Base-by-base conservation (phyloP, 495 filamentous ascomycete species). In the Tuber melanosporum region DNA sequence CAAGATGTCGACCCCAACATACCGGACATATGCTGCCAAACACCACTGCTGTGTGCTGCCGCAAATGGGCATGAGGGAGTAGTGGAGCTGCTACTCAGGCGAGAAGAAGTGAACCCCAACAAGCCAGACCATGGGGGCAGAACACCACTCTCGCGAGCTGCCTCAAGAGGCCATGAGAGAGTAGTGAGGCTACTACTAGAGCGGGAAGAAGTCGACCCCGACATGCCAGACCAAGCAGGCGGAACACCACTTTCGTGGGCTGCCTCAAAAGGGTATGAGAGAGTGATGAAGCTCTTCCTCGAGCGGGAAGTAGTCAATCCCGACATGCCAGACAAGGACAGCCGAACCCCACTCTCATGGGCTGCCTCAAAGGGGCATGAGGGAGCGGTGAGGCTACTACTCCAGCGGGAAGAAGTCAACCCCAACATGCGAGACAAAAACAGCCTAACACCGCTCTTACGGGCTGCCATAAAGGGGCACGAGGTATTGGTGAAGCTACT, bases 401-500 rank as follows among this genome's bases (percentile, higher is more conserved):
- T 52, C 20, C 79, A 75, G 26, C 72, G 2, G 45, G 4, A 9
- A 52, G 47, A 52, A 6, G 20, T n/a, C 47, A n/a, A n/a, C 47
- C 47, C 47, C 7, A 6, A 52, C 8, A n/a, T n/a, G 7, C 47
- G 20, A n/a, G 47, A 52, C 20, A 8, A 9, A 2, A 0, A 75
- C 41, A 75, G 76, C 12, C 76, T 74, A 57, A 81, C 84, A 22
- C 78, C 84, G 42, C 80, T 85, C 3, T 83, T 75, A 19, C 78
- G 75, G 76, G 86, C 86, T 32, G 83, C 85, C 42, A 76, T 72
- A 70, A 76, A 76, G n/a, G 86, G 85, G 15, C 82, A 86, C 74
- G 78, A 81, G 45, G 70, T 46, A 15, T 78, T 83, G 1, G 81
- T 83, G 47, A 72, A 71, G 62, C 72, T 83, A 82, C 74, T 75